These are phyloP conservation scores for Musa acuminata DNA, from an alignment of 176 grass and related monocot genomes.

Conservation along the genomic window DNA sequence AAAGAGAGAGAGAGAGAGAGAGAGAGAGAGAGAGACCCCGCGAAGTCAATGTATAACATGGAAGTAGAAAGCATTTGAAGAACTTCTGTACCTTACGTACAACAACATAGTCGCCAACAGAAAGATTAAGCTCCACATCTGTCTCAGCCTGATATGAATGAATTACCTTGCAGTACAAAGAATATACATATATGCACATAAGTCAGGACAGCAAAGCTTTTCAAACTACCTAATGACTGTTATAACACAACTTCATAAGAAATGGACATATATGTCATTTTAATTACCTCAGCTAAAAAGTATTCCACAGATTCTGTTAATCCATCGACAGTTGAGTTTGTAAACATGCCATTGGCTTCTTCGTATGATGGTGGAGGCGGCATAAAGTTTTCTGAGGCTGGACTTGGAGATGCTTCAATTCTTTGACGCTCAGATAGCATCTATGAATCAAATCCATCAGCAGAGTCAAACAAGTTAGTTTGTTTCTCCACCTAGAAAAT, in stretches of 20 bases:
- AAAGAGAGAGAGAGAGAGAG: no score
- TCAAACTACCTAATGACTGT: conserved; percentile 3
- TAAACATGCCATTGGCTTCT: conserved; percentile 76
- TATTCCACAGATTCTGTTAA: conserved; percentile 59
- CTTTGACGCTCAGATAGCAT: conserved; percentile 90
- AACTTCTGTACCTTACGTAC: conserved; percentile 61
- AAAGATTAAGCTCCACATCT: conserved; percentile 71
- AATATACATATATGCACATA: conserved; percentile 9
- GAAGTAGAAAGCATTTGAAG: background rate
- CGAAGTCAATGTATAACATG: no score
- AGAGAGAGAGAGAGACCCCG: no score
- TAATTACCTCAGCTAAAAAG: conserved; percentile 76
- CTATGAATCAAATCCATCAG: conserved; percentile 24
- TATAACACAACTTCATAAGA: background rate
- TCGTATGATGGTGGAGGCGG: conserved; percentile 77
- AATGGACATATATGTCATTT: conserved; percentile 16
- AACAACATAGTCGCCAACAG: conserved; percentile 76
- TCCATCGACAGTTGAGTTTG: conserved; percentile 43
- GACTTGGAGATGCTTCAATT: conserved; percentile 77
- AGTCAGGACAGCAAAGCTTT: background rate
- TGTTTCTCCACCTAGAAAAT: background rate
- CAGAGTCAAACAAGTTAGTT: conserved; percentile 9
- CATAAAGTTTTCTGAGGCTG: conserved; percentile 47
- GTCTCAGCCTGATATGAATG: conserved; percentile 79
- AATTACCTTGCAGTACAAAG: conserved; percentile 43